Base-by-base conservation (phyloP, 176 grass and related monocot genomes). In the Aegilops tauschii region DNA sequence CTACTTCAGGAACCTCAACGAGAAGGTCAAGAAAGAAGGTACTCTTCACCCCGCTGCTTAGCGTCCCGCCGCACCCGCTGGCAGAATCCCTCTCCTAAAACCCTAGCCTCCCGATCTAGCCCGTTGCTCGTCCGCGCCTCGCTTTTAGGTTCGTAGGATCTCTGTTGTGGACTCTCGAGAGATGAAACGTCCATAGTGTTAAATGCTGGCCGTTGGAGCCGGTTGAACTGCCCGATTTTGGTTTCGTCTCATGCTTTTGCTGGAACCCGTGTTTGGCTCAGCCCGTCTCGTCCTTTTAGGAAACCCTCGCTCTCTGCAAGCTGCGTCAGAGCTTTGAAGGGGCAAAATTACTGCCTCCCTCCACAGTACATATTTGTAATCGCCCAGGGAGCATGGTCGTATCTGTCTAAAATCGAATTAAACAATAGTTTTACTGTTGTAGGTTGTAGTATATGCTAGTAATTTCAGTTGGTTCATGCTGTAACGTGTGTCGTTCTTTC, bases 21-120 rank as follows among this genome's bases (percentile, higher is more conserved):
- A 98, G 82, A 98, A 96, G 92, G 77, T 98, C 82, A 98, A 98
- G 87, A 99, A 99, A 88, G 92, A 96, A 94, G 97, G 97, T 99
- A 77, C 31, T 23, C 67, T 58, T 64, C 2, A 30, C 61, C 17
- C 25, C 8, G 4, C 27, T 0, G 21, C 73, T 65, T 20, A 66
- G 31, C 62, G 20, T 17, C 3, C 40, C 54, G 47, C 4, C 6
- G 50, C 9, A 9, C 1, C 66, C 17, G 50, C 30, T 56, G 5
- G 62, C 61, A 30, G 17, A 77, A 36, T 77, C 20, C 36, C 47
- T 42, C 63, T 54, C 63, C 12, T 84, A 73, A 69, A 91, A 88
- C 86, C 82, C 86, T 91, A 85, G 40, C 17, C 37, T 44, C 82
- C 32, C 64, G 86, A 91, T 91, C 73, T 59, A 66, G 52, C 11